Base-by-base conservation (phyloP, 1,139 yeast species). In the Yamadazyma sp. region DNA sequence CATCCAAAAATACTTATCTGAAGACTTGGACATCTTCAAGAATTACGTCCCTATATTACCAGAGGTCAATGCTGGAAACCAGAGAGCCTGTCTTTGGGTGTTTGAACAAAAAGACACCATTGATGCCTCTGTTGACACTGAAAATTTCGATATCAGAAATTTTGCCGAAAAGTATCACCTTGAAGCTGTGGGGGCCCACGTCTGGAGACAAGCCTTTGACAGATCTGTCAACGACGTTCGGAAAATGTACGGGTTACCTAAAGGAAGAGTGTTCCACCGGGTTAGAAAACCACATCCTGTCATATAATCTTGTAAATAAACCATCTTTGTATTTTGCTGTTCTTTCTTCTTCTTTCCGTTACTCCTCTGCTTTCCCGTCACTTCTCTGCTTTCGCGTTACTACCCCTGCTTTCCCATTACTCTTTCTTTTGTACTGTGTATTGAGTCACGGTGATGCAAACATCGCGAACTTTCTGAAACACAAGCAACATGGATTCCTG, bases 181-280 rank as follows among this genome's bases (percentile, higher is more conserved):
- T 51, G 67, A 70, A 18, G 80, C 97, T 1, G 80, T 90, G 32
- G 97, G 98, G 21, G 97, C 95, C 2, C 95, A 87, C 59, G 75
- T 88, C 34, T 92, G 96, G 95, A 80, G 98, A 72, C 82, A 85
- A 52, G 68, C 63, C 31, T 92, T 83, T 78, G 98, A 92, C 62
- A 70, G 88, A 54, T 78, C 84, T 52, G 86, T 87, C 31, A 76
- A 74, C 31, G 61, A 57, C 3, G 81, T 89, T 14, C 80, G 97
- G 61, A 75, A 72, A 41, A 62, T 73, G 53, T 87, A 85, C 56
- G 92, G 89, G 4, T 69, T 90, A 47, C 82, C 80, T 13, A 60
- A 66, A 45, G 97, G 96, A 38, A 72, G 81, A 51, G 88, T 90
- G 6, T 90, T 77, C 68, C 78, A 79, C 46, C 78, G 80, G 57